These are phyloP conservation scores for Amanita molliuscula DNA, from an alignment of 768 basidiomycete genomes.

Conservation along the genomic window DNA sequence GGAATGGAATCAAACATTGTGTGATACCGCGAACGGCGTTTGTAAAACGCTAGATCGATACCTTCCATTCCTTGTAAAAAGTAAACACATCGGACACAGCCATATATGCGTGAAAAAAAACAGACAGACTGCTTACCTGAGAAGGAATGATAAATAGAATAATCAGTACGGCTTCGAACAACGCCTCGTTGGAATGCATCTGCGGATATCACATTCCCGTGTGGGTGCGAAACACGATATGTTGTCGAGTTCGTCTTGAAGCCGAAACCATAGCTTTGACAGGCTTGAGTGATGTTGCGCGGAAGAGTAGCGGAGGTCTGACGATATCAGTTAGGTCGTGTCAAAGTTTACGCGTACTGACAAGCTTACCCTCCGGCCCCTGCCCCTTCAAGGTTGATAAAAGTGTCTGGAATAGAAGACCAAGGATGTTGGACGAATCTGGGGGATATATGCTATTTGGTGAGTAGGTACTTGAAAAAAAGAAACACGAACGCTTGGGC, in stretches of 20 bases:
- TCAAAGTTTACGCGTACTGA: not conserved
- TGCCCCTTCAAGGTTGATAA: slow-evolving; percentile 80
- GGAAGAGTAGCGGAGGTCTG: slow-evolving; percentile 71
- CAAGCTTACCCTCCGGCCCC: slow-evolving; percentile 60
- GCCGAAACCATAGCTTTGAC: slow-evolving; percentile 38
- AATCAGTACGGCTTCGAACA: slow-evolving; percentile 67
- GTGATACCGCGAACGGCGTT: slow-evolving; percentile 65
- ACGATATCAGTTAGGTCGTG: not conserved
- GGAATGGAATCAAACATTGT: slow-evolving; percentile 63
- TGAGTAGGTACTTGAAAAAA: not conserved
- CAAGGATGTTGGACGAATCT: slow-evolving; percentile 72
- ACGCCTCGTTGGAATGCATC: slow-evolving; percentile 60
- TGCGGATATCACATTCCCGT: slow-evolving; percentile 58
- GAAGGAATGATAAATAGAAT: slow-evolving; percentile 46
- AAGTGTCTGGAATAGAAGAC: slow-evolving; percentile 52
- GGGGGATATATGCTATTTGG: not conserved
- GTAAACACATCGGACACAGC: not conserved
- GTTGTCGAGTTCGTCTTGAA: slow-evolving; percentile 1
- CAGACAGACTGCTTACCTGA: not conserved
- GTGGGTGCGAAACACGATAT: slow-evolving; percentile 47
- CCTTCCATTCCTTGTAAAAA: slow-evolving; percentile 44
- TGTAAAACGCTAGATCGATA: slow-evolving; percentile 74
- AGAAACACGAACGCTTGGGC: slow-evolving; percentile 41
- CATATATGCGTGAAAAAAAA: not conserved
- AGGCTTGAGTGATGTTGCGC: slow-evolving; percentile 50